Conservation (phyloP, 2,329 filamentous ascomycete species). For the Neopestalotiopsis rosae region DNA sequence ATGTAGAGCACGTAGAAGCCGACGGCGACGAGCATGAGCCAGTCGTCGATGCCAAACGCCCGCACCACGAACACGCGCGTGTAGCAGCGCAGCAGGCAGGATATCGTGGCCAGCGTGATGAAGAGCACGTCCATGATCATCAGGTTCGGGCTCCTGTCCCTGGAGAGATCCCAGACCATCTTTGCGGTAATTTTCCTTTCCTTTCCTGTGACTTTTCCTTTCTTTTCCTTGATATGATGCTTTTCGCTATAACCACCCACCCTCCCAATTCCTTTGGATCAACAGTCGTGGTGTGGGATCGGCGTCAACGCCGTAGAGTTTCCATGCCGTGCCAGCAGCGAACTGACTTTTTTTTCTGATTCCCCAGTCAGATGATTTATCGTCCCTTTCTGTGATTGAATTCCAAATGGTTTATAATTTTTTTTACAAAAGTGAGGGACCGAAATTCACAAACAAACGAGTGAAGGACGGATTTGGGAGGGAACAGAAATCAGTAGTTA, state of each 20-base stretch:
- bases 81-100: background rate
- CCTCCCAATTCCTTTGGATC: background rate
- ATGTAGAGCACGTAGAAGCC: slow-evolving; percentile 11
- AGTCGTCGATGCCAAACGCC: slow-evolving; percentile 12
- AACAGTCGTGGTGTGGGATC: background rate
- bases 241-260: background rate
- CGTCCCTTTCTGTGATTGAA: background rate
- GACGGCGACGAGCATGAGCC: slow-evolving; percentile 14
- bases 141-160: background rate
- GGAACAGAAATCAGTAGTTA: background rate
- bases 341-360: background rate
- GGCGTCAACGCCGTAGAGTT: background rate
- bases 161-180: background rate
- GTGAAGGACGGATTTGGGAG: background rate
- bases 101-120: slow-evolving; percentile 2
- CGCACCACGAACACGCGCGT: slow-evolving; percentile 6
- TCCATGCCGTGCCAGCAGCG: background rate
- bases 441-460: background rate
- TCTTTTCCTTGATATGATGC: background rate
- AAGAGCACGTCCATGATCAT: slow-evolving; percentile 7
- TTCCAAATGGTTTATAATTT: background rate
- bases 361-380: background rate
- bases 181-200: background rate
- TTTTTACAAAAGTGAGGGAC: too few relatives aligned
- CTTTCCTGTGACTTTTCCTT: background rate